Base-by-base conservation (phyloP, 139 green algal genomes). In the Desmodesmus armatus region DNA sequence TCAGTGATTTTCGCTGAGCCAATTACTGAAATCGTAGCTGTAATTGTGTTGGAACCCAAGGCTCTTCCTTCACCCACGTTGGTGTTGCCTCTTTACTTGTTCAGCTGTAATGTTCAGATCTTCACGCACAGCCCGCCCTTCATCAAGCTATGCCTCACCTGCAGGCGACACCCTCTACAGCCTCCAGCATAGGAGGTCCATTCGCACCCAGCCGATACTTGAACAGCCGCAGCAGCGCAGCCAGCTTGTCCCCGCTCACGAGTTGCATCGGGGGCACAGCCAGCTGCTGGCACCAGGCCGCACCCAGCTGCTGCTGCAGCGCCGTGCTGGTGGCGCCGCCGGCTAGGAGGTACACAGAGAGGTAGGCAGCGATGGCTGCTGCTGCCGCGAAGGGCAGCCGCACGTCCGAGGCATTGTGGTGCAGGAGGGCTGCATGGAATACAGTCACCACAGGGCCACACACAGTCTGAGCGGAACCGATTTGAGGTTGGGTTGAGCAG, bases 151-250 rank as follows among this genome's bases (percentile, higher is more conserved):
- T 78, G 37, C 25, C 75, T 17, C 55, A 82, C 75, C 53, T 70
- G 75, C 51, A 71, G 4, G 91, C 89, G 4, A 82, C 70, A 3
- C 93, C 93, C 60, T 95, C 91, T 5, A 90, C 27, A 0, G 70
- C 55, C 49, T 92, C 89, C 71, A 92, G 72, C n/a, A 71, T 81
- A 0, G 87, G 80, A 1, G 75, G 55, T 19, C 70, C 58, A 17
- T 5, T 55, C 2, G n/a, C 47, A 19, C 75, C 81, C 11, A 62
- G 21, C 35, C 70, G 49, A 51, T 87, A 89, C 87, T 85, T 78
- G 27, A 89, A 77, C 82, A 90, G 53, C 63, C 83, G 82, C 51
- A 85, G 49, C 53, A 92, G 53, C 2, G 71, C 80, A 11, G 85
- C 67, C 13, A 91, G 88, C 21, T 82, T 71, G 17, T 78, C 37